Evolutionary conservation across 1,284 basidiomycete species (phyloP).

Genomic region (Peniophora sp.): DNA sequence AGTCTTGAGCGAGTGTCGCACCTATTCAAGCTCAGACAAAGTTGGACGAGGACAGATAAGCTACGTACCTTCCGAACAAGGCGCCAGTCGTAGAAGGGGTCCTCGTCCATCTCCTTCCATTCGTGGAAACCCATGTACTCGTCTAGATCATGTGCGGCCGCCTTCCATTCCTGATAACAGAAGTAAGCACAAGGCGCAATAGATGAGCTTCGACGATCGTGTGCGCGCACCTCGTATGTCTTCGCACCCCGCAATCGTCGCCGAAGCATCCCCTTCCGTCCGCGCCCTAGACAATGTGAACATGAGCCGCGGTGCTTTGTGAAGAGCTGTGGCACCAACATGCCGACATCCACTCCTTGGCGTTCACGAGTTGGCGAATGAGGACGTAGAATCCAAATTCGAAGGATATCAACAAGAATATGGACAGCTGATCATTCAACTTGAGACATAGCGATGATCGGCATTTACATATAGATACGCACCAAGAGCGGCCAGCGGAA

Average conservation of each 20-base stretch:
- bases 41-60: not conserved
- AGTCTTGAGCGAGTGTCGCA: slow-evolving; percentile 55
- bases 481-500: slow-evolving; percentile 89
- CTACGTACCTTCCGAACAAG: slow-evolving; percentile 62
- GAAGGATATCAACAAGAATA: slow-evolving; percentile 78
- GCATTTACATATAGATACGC: slow-evolving; percentile 18
- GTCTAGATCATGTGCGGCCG: slow-evolving; percentile 74
- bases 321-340: slow-evolving; percentile 45
- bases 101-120: slow-evolving; percentile 85
- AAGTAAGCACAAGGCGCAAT: not conserved
- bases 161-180: slow-evolving; percentile 71
- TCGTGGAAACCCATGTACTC: slow-evolving; percentile 75
- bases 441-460: not conserved
- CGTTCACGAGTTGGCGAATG: slow-evolving; percentile 86
- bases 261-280: slow-evolving; percentile 73
- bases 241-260: slow-evolving; percentile 67
- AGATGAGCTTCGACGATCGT: not conserved
- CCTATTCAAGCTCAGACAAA: slow-evolving; percentile 27
- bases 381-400: slow-evolving; percentile 86
- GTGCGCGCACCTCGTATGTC: slow-evolving; percentile 51
- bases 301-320: not conserved
- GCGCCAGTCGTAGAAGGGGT: slow-evolving; percentile 85
- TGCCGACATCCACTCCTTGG: slow-evolving; percentile 86
- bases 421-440: slow-evolving; percentile 46
- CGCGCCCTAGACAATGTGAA: slow-evolving; percentile 54